Evolutionary conservation across 371 early-diverging fungal genomes (phyloP), one percentile per base, ranked within the genome.

Genomic region (Blakeslea trispora): DNA sequence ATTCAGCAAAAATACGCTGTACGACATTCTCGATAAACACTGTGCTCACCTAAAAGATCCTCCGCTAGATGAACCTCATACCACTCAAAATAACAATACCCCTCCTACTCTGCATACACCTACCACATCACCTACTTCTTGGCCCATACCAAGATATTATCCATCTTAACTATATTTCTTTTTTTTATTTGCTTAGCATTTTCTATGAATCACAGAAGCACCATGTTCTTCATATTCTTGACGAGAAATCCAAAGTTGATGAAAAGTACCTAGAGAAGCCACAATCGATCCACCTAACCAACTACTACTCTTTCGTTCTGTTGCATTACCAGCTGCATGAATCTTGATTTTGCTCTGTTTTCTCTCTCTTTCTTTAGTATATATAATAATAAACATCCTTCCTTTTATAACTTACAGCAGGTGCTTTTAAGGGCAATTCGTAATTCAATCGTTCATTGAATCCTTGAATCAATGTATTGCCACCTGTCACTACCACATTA

Each of bases 241-340:
- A 32, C 50, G 88, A 13, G 95, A 92, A 10, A 98, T 87, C 99
- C 99, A 98, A 55, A 97, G 82, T 74, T 95, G 96, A 66, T 97
- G 96, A 83, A 98, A 98, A 0, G 95, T 93, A 51, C 95, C 95
- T 59, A 98, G 67, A 4, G 96, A 96, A 2, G 95, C 89, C 50
- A 98, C 76, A 50, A 98, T 94, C 1, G 97, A 97, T 4, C 99
- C 97, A 53, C 99, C 99, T 24, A 96, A 83, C 99, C 99, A 98
- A 39, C 92, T 82, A 37, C 93, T 88, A 62, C 89, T 93, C 64
- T 86, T 88, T 47, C 96, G 87, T 70, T 98, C 98, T 11, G 81
- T 78, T 32, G 85, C 72, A 37, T 83, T 86, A 46, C 84, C 87
- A 4, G 93, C 80, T 1, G 92, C 89, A 61, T 88, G 86, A 52